Evolutionary conservation across 306 rosid species (phyloP).

Genomic region (Arachis stenosperma): DNA sequence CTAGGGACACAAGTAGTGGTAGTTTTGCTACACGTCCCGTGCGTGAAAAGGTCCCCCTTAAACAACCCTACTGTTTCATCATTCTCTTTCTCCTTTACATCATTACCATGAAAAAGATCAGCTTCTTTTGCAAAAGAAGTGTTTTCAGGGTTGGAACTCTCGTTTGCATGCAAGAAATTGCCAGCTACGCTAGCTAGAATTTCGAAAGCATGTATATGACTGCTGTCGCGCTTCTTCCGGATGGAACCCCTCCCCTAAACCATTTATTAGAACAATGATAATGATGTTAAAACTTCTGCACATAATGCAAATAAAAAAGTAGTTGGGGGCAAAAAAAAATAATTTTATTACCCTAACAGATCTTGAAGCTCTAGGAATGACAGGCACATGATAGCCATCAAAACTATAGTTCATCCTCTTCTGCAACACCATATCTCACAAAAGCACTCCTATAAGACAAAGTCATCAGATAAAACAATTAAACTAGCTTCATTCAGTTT

Average conservation of each 20-base stretch:
- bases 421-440: constrained; percentile 58
- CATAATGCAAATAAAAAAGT: background rate
- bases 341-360: constrained; percentile 61
- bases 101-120: constrained; percentile 6
- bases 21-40: constrained; percentile 48
- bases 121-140: constrained; percentile 37
- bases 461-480: constrained; percentile 51
- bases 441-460: constrained; percentile 48
- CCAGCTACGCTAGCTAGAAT: constrained; percentile 78
- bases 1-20: constrained; percentile 29
- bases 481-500: constrained; percentile 37
- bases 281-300: constrained; percentile 32
- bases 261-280: constrained; percentile 37
- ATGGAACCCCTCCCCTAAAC: constrained; percentile 65
- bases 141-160: constrained; percentile 37
- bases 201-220: constrained; percentile 63
- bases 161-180: constrained; percentile 55
- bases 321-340: constrained; percentile 20
- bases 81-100: constrained; percentile 36
- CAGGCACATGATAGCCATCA: constrained; percentile 62
- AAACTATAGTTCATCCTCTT: constrained; percentile 63
- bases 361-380: constrained; percentile 71
- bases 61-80: constrained; percentile 26
- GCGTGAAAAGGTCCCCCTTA: constrained; percentile 45
- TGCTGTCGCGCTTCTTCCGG: constrained; percentile 53